phyloP scores from a whole-genome alignment of 108 stramenopile species.

The Cyclotella kingstonii region DNA sequence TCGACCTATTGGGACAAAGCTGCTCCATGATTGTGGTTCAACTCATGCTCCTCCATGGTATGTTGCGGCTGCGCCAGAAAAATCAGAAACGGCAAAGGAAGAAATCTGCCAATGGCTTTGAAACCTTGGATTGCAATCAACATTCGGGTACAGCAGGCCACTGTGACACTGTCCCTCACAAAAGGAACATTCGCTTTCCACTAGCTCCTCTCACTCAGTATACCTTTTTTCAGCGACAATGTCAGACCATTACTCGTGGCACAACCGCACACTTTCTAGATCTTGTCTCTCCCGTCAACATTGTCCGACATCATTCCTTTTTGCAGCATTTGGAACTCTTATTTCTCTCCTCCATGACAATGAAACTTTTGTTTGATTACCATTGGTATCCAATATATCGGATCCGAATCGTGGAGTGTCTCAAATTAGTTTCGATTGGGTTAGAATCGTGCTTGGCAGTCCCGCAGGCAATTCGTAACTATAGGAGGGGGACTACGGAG shows the following conservation, averaged over 20 bases:
- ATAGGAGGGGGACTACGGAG: conserved; percentile 31
- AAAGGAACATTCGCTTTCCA: too few relatives aligned
- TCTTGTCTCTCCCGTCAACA: conserved; percentile 35
- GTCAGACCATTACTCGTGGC: conserved; percentile 1
- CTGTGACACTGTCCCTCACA: conserved; percentile 1
- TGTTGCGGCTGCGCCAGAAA: conserved; percentile 31
- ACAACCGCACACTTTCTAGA: conserved; percentile 20
- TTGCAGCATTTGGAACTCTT: conserved; percentile 37
- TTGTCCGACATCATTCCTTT: conserved; percentile 33
- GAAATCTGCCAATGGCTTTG: background rate
- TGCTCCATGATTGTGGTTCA: conserved; percentile 38
- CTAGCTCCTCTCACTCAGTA: conserved; percentile 2
- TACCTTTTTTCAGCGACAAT: conserved; percentile 6
- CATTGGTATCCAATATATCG: conserved; percentile 42
- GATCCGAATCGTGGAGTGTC: conserved; percentile 22
- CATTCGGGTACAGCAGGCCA: background rate
- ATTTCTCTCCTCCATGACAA: conserved; percentile 22
- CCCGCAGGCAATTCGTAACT: conserved; percentile 40
- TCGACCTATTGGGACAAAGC: conserved; percentile 40
- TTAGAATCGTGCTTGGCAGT: conserved; percentile 43
- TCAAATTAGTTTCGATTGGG: conserved; percentile 33
- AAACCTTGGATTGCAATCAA: background rate
- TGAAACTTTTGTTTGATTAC: conserved; percentile 40
- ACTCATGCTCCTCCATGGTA: conserved; percentile 33
- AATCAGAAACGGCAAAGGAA: conserved; percentile 6